phyloP scores from a whole-genome alignment of 768 basidiomycete species.

The Lentinula sp. region DNA sequence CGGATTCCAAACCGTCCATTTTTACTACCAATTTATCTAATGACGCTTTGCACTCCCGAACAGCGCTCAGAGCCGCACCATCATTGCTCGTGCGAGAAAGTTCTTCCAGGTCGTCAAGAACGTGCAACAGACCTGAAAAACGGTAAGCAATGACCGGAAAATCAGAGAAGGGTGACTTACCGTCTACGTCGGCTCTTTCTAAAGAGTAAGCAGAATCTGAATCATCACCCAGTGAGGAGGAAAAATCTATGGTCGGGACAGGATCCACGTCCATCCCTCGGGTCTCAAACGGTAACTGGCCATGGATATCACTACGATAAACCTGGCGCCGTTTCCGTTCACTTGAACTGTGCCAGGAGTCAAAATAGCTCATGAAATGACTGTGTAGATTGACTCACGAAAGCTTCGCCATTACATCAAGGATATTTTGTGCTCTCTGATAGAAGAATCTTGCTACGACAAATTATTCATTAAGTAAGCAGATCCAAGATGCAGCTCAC shows the following conservation, averaged over 20 bases:
- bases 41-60: constrained; percentile 53
- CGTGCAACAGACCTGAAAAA: constrained; percentile 47
- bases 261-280: constrained; percentile 69
- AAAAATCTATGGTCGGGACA: constrained; percentile 76
- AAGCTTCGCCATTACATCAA: constrained; percentile 84
- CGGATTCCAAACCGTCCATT: constrained; percentile 75
- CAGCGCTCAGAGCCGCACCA: constrained; percentile 41
- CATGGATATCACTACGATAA: constrained; percentile 80
- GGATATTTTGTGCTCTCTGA: constrained; percentile 71
- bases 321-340: constrained; percentile 81
- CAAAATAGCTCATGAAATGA: not conserved
- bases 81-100: constrained; percentile 43
- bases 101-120: constrained; percentile 62
- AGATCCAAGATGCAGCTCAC: constrained; percentile 32
- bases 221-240: constrained; percentile 52
- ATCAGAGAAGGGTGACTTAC: constrained; percentile 33
- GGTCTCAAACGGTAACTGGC: constrained; percentile 83
- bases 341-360: constrained; percentile 38
- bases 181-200: constrained; percentile 67
- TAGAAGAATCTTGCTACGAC: constrained; percentile 69
- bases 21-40: constrained; percentile 67
- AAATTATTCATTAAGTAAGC: not conserved
- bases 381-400: constrained; percentile 45
- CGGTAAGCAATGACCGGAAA: constrained; percentile 8
- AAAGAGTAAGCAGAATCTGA: constrained; percentile 61